phyloP scores from a whole-genome alignment of 139 green algal genomes.

The Pleodorina starrii region DNA sequence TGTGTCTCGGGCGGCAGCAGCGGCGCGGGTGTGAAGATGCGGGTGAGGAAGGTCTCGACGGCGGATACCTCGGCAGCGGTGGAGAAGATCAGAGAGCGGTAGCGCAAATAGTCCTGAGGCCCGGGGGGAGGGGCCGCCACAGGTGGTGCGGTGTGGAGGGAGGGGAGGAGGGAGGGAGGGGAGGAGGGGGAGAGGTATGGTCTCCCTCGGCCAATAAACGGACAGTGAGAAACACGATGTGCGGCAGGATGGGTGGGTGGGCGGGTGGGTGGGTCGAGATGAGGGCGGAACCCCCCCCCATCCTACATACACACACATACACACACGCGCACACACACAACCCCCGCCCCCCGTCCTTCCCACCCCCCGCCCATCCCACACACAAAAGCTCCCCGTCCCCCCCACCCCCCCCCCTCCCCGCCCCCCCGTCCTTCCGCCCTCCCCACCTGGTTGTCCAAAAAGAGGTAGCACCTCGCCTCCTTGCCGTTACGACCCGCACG shows the following conservation, averaged over 20 bases:
- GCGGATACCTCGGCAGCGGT: constrained; percentile 53
- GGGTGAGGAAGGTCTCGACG: constrained; percentile 69
- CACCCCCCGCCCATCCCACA: too few relatives aligned
- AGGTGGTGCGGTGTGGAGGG: background rate
- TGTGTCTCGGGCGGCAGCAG: background rate
- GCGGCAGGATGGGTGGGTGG: too few relatives aligned
- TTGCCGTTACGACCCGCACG: constrained; percentile 81
- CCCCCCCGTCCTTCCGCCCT: too few relatives aligned
- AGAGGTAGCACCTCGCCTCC: constrained; percentile 70
- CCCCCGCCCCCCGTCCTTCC: too few relatives aligned
- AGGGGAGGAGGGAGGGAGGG: background rate
- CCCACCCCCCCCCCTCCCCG: too few relatives aligned
- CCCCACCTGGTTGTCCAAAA: constrained; percentile 72
- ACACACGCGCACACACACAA: too few relatives aligned
- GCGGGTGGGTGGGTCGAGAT: too few relatives aligned
- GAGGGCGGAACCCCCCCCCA: too few relatives aligned
- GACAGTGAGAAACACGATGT: too few relatives aligned
- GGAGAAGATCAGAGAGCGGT: constrained; percentile 57
- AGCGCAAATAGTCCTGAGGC: constrained; percentile 34
- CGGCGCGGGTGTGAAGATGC: constrained; percentile 61
- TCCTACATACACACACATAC: too few relatives aligned
- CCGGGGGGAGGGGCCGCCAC: background rate
- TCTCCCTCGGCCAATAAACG: too few relatives aligned
- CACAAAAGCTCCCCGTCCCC: too few relatives aligned
- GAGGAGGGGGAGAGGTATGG: background rate